Percentiles rank a stretch among this genome's conserved stretches.
These are phyloP conservation scores for Aspergillus eucalypticola DNA, from an alignment of 2,329 filamentous ascomycete genomes.

Conservation along the genomic window DNA sequence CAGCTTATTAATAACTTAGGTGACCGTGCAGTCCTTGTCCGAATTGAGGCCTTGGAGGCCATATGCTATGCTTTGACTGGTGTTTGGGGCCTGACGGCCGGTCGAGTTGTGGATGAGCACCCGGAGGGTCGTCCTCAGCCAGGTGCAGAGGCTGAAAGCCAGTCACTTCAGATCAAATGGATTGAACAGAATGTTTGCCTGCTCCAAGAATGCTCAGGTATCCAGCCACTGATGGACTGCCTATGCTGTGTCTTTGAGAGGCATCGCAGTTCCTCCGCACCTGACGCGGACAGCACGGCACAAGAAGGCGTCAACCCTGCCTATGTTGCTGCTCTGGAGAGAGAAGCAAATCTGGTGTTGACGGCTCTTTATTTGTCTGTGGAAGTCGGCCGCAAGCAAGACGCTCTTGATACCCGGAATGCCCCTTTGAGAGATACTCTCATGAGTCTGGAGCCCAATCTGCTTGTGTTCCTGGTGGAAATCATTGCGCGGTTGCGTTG, in stretches of 20 bases:
- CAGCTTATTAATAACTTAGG: conserved; percentile 40
- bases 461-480: conserved; percentile 72
- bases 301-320: conserved; percentile 35
- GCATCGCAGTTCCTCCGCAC: conserved; percentile 27
- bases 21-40: conserved; percentile 40
- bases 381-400: conserved; percentile 43
- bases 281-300: conserved; percentile 29
- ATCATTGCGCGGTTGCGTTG: conserved; percentile 69
- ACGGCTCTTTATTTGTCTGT: conserved; percentile 47
- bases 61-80: conserved; percentile 62
- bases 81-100: conserved; percentile 69
- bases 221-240: conserved; percentile 39
- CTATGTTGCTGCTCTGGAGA: conserved; percentile 39
- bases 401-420: conserved; percentile 26
- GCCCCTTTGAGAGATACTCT: conserved; percentile 31
- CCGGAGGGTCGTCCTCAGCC: conserved; percentile 35
- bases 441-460: conserved; percentile 63
- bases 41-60: conserved; percentile 49
- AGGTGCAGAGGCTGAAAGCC: conserved; percentile 47
- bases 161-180: conserved; percentile 50
- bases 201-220: conserved; percentile 38
- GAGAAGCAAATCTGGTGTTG: conserved; percentile 45
- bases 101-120: conserved; percentile 39
- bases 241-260: conserved; percentile 43
- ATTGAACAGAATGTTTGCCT: conserved; percentile 46